Evolutionary conservation across 2,329 filamentous ascomycete species (phyloP).

Genomic region (Chalaropsis thielavioides): DNA sequence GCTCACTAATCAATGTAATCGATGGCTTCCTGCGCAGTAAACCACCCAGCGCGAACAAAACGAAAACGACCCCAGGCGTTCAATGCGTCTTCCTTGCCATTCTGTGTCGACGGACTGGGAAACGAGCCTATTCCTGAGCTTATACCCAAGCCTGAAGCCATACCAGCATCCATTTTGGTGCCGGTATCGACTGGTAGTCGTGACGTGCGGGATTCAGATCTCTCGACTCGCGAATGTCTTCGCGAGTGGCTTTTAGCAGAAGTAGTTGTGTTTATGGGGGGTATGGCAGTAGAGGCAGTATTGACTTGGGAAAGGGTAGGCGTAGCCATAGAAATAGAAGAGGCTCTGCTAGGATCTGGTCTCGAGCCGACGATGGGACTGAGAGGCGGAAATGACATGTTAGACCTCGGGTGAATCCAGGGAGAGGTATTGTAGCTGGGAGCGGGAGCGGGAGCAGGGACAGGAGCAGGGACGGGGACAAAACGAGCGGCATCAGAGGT

Average conservation of each 20-base stretch:
- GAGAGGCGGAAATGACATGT: constrained; percentile 60
- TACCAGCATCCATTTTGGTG: constrained; percentile 17
- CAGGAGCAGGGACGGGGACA: neutral
- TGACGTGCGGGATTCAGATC: neutral
- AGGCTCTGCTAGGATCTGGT: constrained; percentile 16
- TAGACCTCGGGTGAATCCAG: constrained; percentile 63
- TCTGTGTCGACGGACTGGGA: constrained; percentile 22
- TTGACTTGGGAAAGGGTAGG: neutral
- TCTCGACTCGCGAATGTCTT: constrained; percentile 6
- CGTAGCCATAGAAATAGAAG: constrained; percentile 7
- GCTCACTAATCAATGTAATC: constrained; percentile 81
- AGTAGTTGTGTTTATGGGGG: neutral
- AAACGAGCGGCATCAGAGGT: neutral
- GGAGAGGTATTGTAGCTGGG: constrained; percentile 24
- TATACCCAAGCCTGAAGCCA: neutral
- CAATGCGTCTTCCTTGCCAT: constrained; percentile 42
- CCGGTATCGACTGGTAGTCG: constrained; percentile 24
- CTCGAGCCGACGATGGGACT: constrained; percentile 22
- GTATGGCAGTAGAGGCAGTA: constrained; percentile 2
- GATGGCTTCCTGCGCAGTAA: constrained; percentile 84
- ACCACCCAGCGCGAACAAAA: constrained; percentile 94
- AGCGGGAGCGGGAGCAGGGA: neutral
- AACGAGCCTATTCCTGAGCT: constrained; percentile 28
- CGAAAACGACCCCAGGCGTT: constrained; percentile 83
- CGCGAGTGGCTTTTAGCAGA: constrained; percentile 8